Evolutionary conservation across 2,329 filamentous ascomycete genomes (phyloP).

Genomic region (Paracorniculantispora psalliotae): DNA sequence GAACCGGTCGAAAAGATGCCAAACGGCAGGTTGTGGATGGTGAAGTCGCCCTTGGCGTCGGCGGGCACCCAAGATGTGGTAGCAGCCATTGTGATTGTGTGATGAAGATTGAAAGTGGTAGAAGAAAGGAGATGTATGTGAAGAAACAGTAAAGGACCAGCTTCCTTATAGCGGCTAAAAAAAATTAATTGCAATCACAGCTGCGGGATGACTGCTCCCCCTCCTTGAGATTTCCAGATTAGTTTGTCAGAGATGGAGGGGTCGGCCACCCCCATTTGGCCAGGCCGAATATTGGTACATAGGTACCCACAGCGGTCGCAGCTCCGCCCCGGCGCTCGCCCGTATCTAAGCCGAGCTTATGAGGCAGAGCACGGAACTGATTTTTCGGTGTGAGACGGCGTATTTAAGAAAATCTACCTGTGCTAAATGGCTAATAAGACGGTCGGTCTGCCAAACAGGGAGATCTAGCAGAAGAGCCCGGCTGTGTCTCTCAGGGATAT

Average conservation of each 20-base stretch:
- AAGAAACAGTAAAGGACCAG: neutral
- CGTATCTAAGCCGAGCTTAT: neutral
- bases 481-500: no score
- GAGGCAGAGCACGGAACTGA: no score
- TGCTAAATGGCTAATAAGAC: no score
- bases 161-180: neutral
- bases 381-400: no score
- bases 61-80: slow-evolving; percentile 15
- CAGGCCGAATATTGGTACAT: neutral
- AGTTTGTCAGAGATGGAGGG: neutral
- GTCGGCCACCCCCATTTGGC: slow-evolving; percentile 5
- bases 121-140: neutral
- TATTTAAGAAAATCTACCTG: no score
- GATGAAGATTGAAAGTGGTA: neutral
- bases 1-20: slow-evolving; percentile 62
- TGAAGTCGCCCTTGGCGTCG: slow-evolving; percentile 43
- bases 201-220: neutral
- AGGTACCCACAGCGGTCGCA: neutral
- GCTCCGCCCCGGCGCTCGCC: neutral
- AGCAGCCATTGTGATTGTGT: slow-evolving; percentile 11
- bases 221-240: neutral
- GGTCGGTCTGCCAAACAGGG: no score
- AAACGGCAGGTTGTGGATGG: slow-evolving; percentile 69
- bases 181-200: neutral
- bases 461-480: no score